Conservation (phyloP, 75 land plant species). For the Selaginella moellendorffii region DNA sequence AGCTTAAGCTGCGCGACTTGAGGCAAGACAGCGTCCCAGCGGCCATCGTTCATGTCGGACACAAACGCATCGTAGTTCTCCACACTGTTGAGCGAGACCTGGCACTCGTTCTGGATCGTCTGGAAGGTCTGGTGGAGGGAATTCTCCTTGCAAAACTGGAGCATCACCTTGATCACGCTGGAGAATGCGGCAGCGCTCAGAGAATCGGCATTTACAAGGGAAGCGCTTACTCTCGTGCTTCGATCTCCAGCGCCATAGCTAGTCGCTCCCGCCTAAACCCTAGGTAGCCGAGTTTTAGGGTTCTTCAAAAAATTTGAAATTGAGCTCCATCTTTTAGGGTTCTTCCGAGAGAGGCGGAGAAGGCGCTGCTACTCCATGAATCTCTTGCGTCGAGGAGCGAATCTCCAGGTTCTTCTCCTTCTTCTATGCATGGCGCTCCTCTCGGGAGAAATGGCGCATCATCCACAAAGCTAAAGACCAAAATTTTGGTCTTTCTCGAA, state of each 20-base stretch:
- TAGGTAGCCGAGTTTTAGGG: no score
- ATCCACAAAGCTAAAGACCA: no score
- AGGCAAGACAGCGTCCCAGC: constrained; percentile 95
- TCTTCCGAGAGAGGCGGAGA: no score
- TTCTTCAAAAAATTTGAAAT: no score
- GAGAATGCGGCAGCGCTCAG: neutral
- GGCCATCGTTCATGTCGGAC: constrained; percentile 84
- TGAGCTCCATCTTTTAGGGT: no score
- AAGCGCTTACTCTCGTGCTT: neutral
- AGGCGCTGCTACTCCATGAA: no score
- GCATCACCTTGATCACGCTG: constrained; percentile 96
- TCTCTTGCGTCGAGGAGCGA: no score
- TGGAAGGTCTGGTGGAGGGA: constrained; percentile 94
- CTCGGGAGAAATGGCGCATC: no score
- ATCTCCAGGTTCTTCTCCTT: no score
- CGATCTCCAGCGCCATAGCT: neutral
- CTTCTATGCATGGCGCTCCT: no score
- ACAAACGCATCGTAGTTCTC: constrained; percentile 88
- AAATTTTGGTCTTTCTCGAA: no score
- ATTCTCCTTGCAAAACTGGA: constrained; percentile 98
- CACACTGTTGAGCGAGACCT: constrained; percentile 92
- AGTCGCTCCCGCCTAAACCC: no score
- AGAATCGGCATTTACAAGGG: neutral
- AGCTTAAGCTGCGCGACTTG: constrained; percentile 96
- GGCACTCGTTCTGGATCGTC: constrained; percentile 86